Conservation (phyloP, 495 filamentous ascomycete species). For the Cercophora newfieldiana region DNA sequence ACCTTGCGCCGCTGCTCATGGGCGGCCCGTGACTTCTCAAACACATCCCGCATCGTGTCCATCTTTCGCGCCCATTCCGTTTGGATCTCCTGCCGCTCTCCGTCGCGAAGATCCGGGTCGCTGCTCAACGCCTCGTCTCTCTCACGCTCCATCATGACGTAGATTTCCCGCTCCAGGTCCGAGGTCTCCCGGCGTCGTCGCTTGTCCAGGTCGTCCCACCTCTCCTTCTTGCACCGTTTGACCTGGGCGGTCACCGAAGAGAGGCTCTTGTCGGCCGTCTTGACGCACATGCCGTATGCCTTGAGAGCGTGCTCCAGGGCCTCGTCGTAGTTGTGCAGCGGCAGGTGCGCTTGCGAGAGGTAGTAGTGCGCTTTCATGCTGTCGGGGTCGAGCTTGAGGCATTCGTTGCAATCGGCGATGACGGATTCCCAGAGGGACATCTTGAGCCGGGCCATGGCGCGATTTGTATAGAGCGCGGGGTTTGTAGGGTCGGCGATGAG, state of each 20-base stretch:
- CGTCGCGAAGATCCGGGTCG: conserved; percentile 41
- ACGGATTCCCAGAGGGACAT: conserved; percentile 72
- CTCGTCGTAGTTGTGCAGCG: conserved; percentile 69
- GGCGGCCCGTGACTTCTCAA: conserved; percentile 56
- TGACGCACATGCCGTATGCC: conserved; percentile 72
- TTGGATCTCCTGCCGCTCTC: conserved; percentile 49
- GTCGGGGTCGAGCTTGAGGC: conserved; percentile 64
- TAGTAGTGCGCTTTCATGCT: conserved; percentile 83
- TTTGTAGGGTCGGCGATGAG: conserved; percentile 63
- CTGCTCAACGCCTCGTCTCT: conserved; percentile 30
- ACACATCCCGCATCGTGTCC: conserved; percentile 56
- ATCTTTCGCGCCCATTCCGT: conserved; percentile 62
- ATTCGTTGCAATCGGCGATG: conserved; percentile 73
- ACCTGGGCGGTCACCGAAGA: conserved; percentile 66
- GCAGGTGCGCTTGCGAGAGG: conserved; percentile 80
- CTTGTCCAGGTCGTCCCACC: conserved; percentile 62
- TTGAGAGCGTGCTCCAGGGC: conserved; percentile 68
- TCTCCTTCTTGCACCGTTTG: conserved; percentile 74
- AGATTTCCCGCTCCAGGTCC: conserved; percentile 58
- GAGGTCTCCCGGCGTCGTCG: conserved; percentile 44
- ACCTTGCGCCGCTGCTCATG: conserved; percentile 63
- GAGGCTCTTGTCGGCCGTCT: conserved; percentile 58
- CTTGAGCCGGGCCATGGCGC: conserved; percentile 78
- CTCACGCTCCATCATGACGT: conserved; percentile 40
- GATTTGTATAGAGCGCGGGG: conserved; percentile 77